A percentile compares a stretch with the other conserved stretches of the same genome.
phyloP scores from a whole-genome alignment of 208 protist genomes.

The Acanthamoeba lenticulata region DNA sequence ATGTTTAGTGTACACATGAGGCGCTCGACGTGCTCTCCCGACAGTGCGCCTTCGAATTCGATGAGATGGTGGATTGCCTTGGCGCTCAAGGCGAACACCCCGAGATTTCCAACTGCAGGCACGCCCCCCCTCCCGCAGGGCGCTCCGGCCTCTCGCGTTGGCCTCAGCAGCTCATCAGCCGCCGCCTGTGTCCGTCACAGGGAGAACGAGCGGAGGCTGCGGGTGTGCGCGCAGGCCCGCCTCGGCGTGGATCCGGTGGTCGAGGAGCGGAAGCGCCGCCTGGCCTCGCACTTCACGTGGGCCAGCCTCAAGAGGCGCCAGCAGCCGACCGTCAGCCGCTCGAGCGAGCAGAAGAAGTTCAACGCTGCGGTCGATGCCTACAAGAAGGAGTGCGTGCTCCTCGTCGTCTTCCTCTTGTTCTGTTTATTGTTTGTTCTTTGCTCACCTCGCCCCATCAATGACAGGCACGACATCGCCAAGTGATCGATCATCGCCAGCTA shows the following conservation, averaged over 20 bases:
- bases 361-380: neutral
- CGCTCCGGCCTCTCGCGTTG: neutral
- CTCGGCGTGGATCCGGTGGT: neutral
- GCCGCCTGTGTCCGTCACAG: neutral
- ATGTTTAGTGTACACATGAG: neutral
- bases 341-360: neutral
- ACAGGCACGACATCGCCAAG: neutral
- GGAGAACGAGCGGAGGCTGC: neutral
- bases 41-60: neutral
- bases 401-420: neutral
- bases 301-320: neutral
- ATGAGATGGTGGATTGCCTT: neutral
- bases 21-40: neutral
- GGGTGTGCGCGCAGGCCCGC: neutral
- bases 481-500: too few relatives aligned
- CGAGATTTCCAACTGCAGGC: neutral
- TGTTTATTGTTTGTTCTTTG: neutral
- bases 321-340: neutral
- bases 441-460: neutral
- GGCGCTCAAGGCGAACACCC: neutral
- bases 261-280: neutral
- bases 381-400: neutral
- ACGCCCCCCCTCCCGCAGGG: neutral
- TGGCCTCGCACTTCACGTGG: neutral
- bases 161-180: neutral